phyloP scores from a whole-genome alignment of 139 green algal genomes.

The Diplosphaera chodatii region DNA sequence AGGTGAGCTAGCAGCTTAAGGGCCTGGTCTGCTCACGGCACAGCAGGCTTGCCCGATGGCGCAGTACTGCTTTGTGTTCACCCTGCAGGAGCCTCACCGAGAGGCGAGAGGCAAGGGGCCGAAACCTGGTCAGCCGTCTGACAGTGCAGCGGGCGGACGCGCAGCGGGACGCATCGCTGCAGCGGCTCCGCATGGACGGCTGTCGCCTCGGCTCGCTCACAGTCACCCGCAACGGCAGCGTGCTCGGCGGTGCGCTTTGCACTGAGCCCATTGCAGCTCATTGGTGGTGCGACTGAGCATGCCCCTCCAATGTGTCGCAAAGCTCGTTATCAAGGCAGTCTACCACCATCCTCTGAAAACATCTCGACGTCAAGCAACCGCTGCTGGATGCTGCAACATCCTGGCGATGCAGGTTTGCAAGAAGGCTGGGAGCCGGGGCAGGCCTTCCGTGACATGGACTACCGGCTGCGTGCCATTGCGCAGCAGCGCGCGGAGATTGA shows the following conservation, averaged over 20 bases:
- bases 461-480: constrained; percentile 27
- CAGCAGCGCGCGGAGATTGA: constrained; percentile 55
- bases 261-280: too few relatives aligned
- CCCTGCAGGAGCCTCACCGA: constrained; percentile 4
- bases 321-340: too few relatives aligned
- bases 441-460: constrained; percentile 53
- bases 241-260: constrained; percentile 24
- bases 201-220: constrained; percentile 31
- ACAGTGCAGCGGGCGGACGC: constrained; percentile 11
- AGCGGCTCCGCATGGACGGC: constrained; percentile 28
- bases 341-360: too few relatives aligned
- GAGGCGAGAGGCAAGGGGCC: not conserved
- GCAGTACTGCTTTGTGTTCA: too few relatives aligned
- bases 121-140: constrained; percentile 18
- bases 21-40: too few relatives aligned
- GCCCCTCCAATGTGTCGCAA: too few relatives aligned
- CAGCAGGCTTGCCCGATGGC: too few relatives aligned
- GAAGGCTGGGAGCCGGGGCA: constrained; percentile 78
- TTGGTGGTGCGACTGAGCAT: too few relatives aligned
- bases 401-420: constrained; percentile 7
- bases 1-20: too few relatives aligned
- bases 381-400: not conserved
- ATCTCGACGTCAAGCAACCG: too few relatives aligned
- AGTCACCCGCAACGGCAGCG: constrained; percentile 17
- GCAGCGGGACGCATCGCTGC: constrained; percentile 21